These are phyloP conservation scores for Leucoagaricus sp. DNA, from an alignment of 1,284 basidiomycete species.

Conservation along the genomic window DNA sequence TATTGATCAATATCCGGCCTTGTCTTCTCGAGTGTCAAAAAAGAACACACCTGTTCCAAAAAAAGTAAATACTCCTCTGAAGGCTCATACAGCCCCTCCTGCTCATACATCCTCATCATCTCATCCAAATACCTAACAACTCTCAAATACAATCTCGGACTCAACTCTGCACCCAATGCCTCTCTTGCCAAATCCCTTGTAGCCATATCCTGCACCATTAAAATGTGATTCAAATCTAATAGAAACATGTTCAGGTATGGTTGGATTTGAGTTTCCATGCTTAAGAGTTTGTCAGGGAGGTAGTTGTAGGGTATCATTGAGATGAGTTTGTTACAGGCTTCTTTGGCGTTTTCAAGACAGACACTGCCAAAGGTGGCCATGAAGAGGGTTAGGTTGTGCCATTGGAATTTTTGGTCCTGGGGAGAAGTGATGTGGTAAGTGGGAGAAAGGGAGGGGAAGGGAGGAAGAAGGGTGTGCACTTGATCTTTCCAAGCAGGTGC, in stretches of 20 bases:
- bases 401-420: constrained; percentile 77
- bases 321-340: constrained; percentile 43
- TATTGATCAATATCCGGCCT: too few species aligned
- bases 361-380: constrained; percentile 76
- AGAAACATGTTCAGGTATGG: constrained; percentile 67
- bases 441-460: not conserved
- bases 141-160: constrained; percentile 64
- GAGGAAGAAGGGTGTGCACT: constrained; percentile 18
- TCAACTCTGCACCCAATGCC: constrained; percentile 79
- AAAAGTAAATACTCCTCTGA: constrained; percentile 65
- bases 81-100: constrained; percentile 30
- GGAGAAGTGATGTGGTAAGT: not conserved
- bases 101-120: constrained; percentile 30
- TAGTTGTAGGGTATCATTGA: constrained; percentile 58
- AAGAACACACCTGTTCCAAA: constrained; percentile 65
- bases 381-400: constrained; percentile 88
- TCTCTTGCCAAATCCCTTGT: constrained; percentile 79
- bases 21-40: not conserved
- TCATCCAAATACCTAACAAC: constrained; percentile 74
- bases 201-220: constrained; percentile 62
- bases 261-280: constrained; percentile 56
- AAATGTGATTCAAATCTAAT: constrained; percentile 66
- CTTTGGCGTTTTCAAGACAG: constrained; percentile 58
- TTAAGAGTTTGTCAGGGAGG: constrained; percentile 73
- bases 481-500: constrained; percentile 23